Base-by-base conservation (phyloP, 2,329 filamentous ascomycete species). In the Phyllosticta ampelicida region DNA sequence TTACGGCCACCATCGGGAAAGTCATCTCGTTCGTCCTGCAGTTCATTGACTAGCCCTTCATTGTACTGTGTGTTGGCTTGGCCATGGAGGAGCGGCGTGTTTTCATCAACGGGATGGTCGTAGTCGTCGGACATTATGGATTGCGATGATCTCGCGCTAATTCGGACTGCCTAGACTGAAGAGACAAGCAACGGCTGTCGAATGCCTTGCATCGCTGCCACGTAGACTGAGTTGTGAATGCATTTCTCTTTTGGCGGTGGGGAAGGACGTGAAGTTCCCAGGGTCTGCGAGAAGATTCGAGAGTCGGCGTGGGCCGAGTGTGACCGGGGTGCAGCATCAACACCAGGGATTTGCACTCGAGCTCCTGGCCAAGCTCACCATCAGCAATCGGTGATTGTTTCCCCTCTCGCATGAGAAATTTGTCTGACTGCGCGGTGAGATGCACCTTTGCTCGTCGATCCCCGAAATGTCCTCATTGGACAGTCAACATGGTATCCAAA, bases 1-100 rank as follows among this genome's bases (percentile, higher is more conserved):
- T 64, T 60, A 1, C 67, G 60, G 0, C 74, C 74, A 16, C 75
- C 74, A 60, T 77, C 75, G 0, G 75, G 74, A 59, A 65, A 60
- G 51, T 60, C 60, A 18, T 63, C 58, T 2, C 56, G 56, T 16
- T 59, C 56, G 19, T 48, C 21, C 16, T 59, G 48, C 3, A 59
- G 56, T 21, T 59, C 51, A 11, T 59, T 53, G 18, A 58, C 55
- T 5, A 53, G 18, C 16, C 53, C 50, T 13, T 30, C 29, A 10
- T 58, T 44, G 18, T 58, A 44, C 13, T 44, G 36, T 6, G 36
- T 8, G 13, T 44, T n/a, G 4, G 36, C n/a, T n/a, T 44, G 13
- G 11, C 36, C 36, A 9, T 49, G 52, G 5, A 58, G 55, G 13
- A 58, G 36, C 10, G 55, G 55, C 2, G 51, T 58, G 3, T 51